Conservation (phyloP, 73 alveolate genomes). For the Tetrahymena borealis region DNA sequence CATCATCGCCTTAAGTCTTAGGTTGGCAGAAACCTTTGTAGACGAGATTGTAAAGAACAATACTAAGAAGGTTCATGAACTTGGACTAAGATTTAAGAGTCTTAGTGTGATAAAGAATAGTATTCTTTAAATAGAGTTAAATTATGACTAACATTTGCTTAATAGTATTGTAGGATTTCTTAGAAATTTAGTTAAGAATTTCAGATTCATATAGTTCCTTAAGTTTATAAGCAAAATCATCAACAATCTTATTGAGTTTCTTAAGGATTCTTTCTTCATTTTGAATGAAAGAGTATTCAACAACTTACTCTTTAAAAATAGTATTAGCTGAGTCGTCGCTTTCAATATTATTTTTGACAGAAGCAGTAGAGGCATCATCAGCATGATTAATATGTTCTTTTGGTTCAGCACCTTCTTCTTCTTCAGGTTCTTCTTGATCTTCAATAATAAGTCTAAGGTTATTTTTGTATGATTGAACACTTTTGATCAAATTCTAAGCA, state of each 20-base stretch:
- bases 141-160: neutral
- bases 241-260: neutral
- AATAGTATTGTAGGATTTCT: neutral
- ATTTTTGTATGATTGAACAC: neutral
- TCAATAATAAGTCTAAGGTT: neutral
- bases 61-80: conserved; percentile 11
- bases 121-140: neutral
- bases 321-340: neutral
- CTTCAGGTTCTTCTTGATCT: neutral
- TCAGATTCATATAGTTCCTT: neutral
- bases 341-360: neutral
- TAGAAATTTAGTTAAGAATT: neutral
- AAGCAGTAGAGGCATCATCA: neutral
- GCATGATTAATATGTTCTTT: neutral
- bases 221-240: neutral
- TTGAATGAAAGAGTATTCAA: neutral
- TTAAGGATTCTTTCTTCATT: neutral
- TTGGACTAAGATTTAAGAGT: conserved; percentile 10
- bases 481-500: neutral
- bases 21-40: conserved; percentile 30
- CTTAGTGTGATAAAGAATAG: neutral
- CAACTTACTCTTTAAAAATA: neutral
- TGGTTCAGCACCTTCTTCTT: neutral
- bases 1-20: conserved; percentile 15
- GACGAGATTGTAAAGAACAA: conserved; percentile 2